phyloP scores from a whole-genome alignment of 176 grass and related monocot species.

The Guadua angustifolia region DNA sequence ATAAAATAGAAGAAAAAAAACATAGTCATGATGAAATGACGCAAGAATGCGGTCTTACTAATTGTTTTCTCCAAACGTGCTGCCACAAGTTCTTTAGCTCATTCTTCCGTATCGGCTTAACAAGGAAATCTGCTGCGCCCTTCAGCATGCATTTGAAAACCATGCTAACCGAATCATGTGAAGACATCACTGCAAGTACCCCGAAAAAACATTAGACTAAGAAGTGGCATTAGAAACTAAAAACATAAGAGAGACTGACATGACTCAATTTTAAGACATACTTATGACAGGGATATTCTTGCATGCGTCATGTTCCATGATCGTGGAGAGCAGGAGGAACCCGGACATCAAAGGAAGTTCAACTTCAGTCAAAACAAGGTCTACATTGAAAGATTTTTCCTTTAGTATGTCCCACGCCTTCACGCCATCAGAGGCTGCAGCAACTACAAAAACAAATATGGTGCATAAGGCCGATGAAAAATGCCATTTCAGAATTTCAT shows the following conservation, averaged over 20 bases:
- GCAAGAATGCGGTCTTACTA: conserved; percentile 55
- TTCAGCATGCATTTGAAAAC: conserved; percentile 99
- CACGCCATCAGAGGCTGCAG: conserved; percentile 67
- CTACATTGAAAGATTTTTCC: conserved; percentile 83
- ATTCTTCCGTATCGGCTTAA: conserved; percentile 96
- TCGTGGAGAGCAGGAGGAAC: conserved; percentile 83
- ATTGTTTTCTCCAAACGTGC: conserved; percentile 96
- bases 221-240: not conserved
- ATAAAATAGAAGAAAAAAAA: conserved; percentile 2
- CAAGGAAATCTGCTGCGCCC: conserved; percentile 95
- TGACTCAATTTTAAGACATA: conserved; percentile 42
- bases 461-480: conserved; percentile 13
- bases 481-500: not conserved
- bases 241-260: conserved; percentile 11
- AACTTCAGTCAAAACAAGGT: conserved; percentile 95
- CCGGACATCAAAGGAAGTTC: conserved; percentile 91
- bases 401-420: conserved; percentile 89
- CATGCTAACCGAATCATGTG: conserved; percentile 88
- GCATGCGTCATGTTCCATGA: conserved; percentile 87
- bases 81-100: conserved; percentile 95
- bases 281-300: conserved; percentile 99
- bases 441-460: conserved; percentile 55
- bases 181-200: conserved; percentile 93
- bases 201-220: conserved; percentile 18
- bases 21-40: conserved; percentile 22